phyloP scores from a whole-genome alignment of 345 rosid species.

The Syzygium oleosum region DNA sequence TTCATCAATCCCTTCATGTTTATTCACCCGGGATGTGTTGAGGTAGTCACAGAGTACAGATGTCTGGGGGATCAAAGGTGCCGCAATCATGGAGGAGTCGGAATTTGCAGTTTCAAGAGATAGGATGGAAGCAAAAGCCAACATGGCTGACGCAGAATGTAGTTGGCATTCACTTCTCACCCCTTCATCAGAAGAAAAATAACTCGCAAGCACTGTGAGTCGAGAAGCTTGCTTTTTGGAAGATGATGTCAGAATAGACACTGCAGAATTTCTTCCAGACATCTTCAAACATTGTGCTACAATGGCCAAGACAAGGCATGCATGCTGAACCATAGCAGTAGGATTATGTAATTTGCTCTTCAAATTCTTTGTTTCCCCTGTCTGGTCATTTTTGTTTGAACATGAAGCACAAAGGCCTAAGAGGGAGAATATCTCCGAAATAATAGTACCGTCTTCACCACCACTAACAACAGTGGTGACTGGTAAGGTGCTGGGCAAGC shows the following conservation, averaged over 20 bases:
- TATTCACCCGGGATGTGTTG: slow-evolving; percentile 35
- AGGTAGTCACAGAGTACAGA: slow-evolving; percentile 72
- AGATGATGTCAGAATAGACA: slow-evolving; percentile 79
- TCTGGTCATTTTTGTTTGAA: slow-evolving; percentile 45
- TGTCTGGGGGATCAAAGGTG: slow-evolving; percentile 85
- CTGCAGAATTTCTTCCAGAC: slow-evolving; percentile 80
- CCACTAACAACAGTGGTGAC: slow-evolving; percentile 80
- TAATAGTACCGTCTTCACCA: slow-evolving; percentile 88
- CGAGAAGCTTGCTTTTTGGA: slow-evolving; percentile 79
- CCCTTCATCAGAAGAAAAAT: slow-evolving; percentile 57
- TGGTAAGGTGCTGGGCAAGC: slow-evolving; percentile 83
- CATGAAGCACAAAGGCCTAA: slow-evolving; percentile 49
- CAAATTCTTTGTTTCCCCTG: slow-evolving; percentile 39
- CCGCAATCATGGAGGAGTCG: slow-evolving; percentile 67
- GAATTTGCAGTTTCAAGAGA: slow-evolving; percentile 81
- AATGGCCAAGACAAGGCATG: slow-evolving; percentile 65
- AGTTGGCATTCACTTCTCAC: slow-evolving; percentile 45
- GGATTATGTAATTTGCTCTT: slow-evolving; percentile 57
- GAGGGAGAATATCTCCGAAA: slow-evolving; percentile 73
- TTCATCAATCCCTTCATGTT: slow-evolving; percentile 22
- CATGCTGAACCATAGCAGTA: slow-evolving; percentile 40
- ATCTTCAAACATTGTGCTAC: slow-evolving; percentile 81
- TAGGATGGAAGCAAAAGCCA: slow-evolving; percentile 85
- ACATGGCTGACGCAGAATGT: slow-evolving; percentile 85
- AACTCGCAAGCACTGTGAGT: slow-evolving; percentile 66